Conservation (phyloP, 116 monocot species). For the Zostera marina region DNA sequence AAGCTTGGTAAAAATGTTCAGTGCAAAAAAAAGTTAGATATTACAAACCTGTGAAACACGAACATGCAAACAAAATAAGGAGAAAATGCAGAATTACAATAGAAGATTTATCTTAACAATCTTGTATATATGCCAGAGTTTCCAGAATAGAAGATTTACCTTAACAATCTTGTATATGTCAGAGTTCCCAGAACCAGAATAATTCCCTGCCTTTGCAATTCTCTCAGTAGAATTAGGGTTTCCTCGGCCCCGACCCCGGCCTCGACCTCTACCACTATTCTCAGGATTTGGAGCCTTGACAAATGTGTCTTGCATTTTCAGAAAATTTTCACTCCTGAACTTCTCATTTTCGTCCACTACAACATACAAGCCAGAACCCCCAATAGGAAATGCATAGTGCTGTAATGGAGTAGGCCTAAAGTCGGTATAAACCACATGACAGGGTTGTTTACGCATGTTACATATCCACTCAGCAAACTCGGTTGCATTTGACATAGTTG, state of each 20-base stretch:
- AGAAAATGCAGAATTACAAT: no score
- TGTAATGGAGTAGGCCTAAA: constrained; percentile 91
- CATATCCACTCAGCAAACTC: constrained; percentile 99
- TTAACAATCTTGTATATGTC: constrained; percentile 99
- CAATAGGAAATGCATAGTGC: constrained; percentile 87
- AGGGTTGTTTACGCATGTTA: constrained; percentile 83
- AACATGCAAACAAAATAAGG: no score
- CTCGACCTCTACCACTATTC: constrained; percentile 18
- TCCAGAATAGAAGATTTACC: constrained; percentile 33
- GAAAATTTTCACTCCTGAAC: constrained; percentile 84
- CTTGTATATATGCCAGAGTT: constrained; percentile 79
- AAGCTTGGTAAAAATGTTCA: no score
- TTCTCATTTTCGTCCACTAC: constrained; percentile 97
- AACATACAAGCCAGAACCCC: constrained; percentile 82
- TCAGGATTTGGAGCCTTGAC: constrained; percentile 32
- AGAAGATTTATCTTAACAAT: constrained; percentile 70
- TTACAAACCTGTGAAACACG: no score
- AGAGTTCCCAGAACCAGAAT: constrained; percentile 51
- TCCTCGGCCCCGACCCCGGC: constrained; percentile 4
- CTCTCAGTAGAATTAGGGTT: constrained; percentile 32
- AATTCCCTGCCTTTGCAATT: constrained; percentile 69
- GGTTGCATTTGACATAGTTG: constrained; percentile 97
- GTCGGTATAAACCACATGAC: constrained; percentile 98
- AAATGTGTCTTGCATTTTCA: constrained; percentile 77
- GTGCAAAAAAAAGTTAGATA: no score